Percentiles rank a stretch among this genome's conserved stretches.
These are phyloP conservation scores for Ephemerocybe angulata DNA, from an alignment of 768 basidiomycete species.

Conservation along the genomic window DNA sequence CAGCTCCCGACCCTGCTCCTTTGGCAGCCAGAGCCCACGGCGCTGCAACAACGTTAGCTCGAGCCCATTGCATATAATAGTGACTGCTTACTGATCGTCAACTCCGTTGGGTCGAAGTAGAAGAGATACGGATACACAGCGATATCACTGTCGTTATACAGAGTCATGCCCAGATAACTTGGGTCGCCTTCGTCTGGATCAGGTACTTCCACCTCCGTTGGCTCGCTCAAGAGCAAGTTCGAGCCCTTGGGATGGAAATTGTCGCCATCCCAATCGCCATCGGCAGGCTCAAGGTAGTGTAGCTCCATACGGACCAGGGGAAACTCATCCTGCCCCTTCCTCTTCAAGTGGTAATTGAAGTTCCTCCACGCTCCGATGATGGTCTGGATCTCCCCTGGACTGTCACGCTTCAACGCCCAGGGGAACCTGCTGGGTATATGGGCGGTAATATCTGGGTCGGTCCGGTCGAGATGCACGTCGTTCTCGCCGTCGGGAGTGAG, in stretches of 20 bases:
- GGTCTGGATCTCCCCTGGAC: slow-evolving; percentile 14
- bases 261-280: slow-evolving; percentile 18
- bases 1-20: slow-evolving; percentile 22
- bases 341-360: slow-evolving; percentile 29
- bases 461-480: slow-evolving; percentile 22
- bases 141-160: slow-evolving; percentile 29
- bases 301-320: slow-evolving; percentile 30
- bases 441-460: slow-evolving; percentile 18
- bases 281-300: slow-evolving; percentile 16
- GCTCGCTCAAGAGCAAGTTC: slow-evolving; percentile 28
- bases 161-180: slow-evolving; percentile 27
- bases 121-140: slow-evolving; percentile 38
- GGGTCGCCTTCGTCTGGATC: slow-evolving; percentile 10
- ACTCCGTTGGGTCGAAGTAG: slow-evolving; percentile 38
- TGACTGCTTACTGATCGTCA: slow-evolving; percentile 29
- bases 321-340: slow-evolving; percentile 18
- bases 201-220: slow-evolving; percentile 21
- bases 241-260: slow-evolving; percentile 19
- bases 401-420: slow-evolving; percentile 12
- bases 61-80: neutral
- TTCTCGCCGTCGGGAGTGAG: slow-evolving; percentile 19
- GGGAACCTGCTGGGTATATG: slow-evolving; percentile 20
- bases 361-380: slow-evolving; percentile 19
- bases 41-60: neutral
- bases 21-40: slow-evolving; percentile 24